Evolutionary conservation across 1,284 basidiomycete species (phyloP), one percentile per base, ranked within the genome.

Genomic region (Melampsora occidentalis): DNA sequence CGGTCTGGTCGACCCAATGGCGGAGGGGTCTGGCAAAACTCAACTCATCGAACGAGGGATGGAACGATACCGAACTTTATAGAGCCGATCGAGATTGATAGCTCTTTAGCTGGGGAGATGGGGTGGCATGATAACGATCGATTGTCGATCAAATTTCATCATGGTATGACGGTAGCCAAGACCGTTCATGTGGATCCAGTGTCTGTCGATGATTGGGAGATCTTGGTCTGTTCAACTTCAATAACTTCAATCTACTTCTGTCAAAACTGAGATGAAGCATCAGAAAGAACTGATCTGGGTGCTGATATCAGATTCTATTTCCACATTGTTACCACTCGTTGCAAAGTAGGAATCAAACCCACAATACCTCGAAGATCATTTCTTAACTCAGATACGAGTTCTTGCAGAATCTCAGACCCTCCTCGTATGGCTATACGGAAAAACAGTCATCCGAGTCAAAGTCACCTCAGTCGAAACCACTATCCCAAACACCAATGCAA

Each of bases 131-230:
- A 72, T 46, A 53, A 65, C 12, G 71, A 72, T 39, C 71, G 72
- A 48, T 25, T 75, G 42, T 39, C 64, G 7, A 67, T 75, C 65
- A 68, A 68, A 35, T 68, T 75, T 20, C 64, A 75, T 22, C 64
- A 62, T n/a, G 63, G 35, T 31, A 25, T 75, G 42, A 49, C n/a
- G n/a, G 51, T 46, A 28, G 72, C 72, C 20, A 68, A 33, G 16
- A 75, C 64, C n/a, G 72, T 75, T 49, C 51, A 75, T 33, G 72
- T 75, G n/a, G 72, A 75, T 25, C 72, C 72, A 33, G 51, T 75
- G 18, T 67, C 72, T 12, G 42, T 68, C 25, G 72, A 75, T 48
- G 72, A 75, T 68, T 75, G 72, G 72, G 72, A 75, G 68, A 62
- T 75, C 33, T 46, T 75, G 65, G 72, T 68, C 16, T 18, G 71